Evolutionary conservation across 179 eudicot genomes (phyloP).

Genomic region (Spergularia azorica): DNA sequence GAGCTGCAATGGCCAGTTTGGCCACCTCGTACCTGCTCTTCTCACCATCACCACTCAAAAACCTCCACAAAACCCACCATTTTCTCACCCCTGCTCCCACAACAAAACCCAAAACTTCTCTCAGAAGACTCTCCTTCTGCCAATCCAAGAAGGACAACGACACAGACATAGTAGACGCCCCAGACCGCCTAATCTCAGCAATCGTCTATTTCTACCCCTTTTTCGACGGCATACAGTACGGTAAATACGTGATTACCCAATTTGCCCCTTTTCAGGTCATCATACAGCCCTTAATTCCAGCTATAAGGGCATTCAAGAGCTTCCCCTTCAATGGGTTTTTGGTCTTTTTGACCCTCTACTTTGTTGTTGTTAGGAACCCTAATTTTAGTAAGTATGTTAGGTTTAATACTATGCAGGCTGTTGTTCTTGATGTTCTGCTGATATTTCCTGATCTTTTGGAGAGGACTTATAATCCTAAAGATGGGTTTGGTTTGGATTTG

Average conservation of each 20-base stretch:
- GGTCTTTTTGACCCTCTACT: conserved; percentile 76
- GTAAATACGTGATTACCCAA: conserved; percentile 70
- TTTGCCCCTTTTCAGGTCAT: conserved; percentile 70
- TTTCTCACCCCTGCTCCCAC: conserved; percentile 21
- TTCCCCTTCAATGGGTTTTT: conserved; percentile 83
- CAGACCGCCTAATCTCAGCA: conserved; percentile 89
- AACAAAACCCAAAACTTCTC: not conserved
- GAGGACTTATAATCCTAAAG: conserved; percentile 62
- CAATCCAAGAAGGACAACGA: conserved; percentile 42
- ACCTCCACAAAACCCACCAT: conserved; percentile 24
- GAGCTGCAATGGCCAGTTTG: conserved; percentile 13
- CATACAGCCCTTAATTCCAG: conserved; percentile 72
- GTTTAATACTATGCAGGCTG: conserved; percentile 94
- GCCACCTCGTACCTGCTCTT: conserved; percentile 42
- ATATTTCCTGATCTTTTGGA: conserved; percentile 85
- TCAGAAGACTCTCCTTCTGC: conserved; percentile 28
- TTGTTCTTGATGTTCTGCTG: conserved; percentile 81
- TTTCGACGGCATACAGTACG: conserved; percentile 91
- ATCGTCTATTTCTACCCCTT: conserved; percentile 85
- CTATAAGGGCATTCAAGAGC: conserved; percentile 76
- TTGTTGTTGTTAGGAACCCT: conserved; percentile 76
- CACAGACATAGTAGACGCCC: conserved; percentile 48
- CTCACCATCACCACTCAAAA: conserved; percentile 33
- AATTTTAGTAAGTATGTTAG: conserved; percentile 89
- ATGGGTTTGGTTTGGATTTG: conserved; percentile 85